Base-by-base conservation (phyloP, 2,329 filamentous ascomycete species). In the Fusarium mangiferae region DNA sequence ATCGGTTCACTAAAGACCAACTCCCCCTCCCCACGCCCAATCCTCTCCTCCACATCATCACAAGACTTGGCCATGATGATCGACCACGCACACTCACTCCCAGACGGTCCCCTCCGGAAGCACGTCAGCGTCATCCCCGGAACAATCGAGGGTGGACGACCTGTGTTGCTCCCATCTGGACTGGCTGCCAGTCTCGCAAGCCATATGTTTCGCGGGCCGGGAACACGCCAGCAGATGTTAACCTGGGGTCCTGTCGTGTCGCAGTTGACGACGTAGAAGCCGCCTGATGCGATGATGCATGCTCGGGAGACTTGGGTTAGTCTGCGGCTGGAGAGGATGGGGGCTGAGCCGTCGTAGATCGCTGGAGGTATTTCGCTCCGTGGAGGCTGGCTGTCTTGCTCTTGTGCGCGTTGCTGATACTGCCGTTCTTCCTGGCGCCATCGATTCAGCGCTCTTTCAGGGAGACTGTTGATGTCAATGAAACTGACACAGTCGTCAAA, bases 71-170 rank as follows among this genome's bases (percentile, higher is more conserved):
- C 33, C 33, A 54, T 39, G 3, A 54, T 54, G 5, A 54, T 26
- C 13, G 51, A 54, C 35, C 51, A 39, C 7, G 35, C 33, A 4
- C 20, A 13, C 30, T 51, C 48, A 35, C 48, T 30, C 8, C n/a
- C 30, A 0, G 12, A 20, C 8, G 30, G 8, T 2, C n/a, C 30
- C n/a, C 17, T 14, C 7, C n/a, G 30, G 11, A 51, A 51, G 4
- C 48, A 51, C 30, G 48, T 24, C 8, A 51, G 30, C 30, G 48
- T 51, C 30, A 51, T 24, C 3, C 48, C 48, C 8, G 30, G 30
- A 4, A 4, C 5, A 1, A 51, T 24, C 5, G n/a, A 24, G 3
- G 48, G 48, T 8, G 17, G 5, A 1, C 6, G n/a, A 24, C 7
- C 9, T 6, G 30, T 20, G 6, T 35, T 18, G 2, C 22, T n/a